Base-by-base conservation (phyloP, 768 basidiomycete genomes). In the Tricholoma matsutake region DNA sequence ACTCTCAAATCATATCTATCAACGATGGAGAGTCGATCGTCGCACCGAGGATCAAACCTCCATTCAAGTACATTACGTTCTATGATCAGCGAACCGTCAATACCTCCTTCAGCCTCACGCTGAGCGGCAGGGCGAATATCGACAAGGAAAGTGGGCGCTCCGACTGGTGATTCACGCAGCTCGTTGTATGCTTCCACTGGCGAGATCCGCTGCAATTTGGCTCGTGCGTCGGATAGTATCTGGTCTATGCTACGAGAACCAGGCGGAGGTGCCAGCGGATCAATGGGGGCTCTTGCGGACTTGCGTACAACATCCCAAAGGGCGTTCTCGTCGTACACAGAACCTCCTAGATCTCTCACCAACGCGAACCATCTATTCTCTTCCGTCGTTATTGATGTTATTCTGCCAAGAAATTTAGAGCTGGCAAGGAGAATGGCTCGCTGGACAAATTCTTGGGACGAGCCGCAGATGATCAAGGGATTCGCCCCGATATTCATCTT, bases 21-120 rank as follows among this genome's bases (percentile, higher is more conserved):
- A 22, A 84, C 91, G 63, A 92, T 85, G 1, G 82, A 73, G 57
- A 92, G 73, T 34, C 86, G 78, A 11, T 81, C 76, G 6, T 81
- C 76, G 64, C 75, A 79, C 58, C 88, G 79, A 4, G 91, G 91
- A 72, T 93, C 91, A 64, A 93, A 86, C 22, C 84, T 81, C 89
- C 89, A 91, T 70, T 93, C 91, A 57, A 93, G 79, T 5, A 86
- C 82, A 67, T 89, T 92, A 22, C 91, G 81, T 67, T 92, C 91
- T 60, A 92, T 82, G 57, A 89, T 74, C 58, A 92, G 73, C n/a
- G 89, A 81, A 0, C 91, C 89, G 7, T 78, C 78, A 58, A 92
- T 87, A 0, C 74, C 79, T 0, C 91, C 91, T 32, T 82, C 75
- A 52, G 69, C 70, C 5, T 78, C 77, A 14, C 91, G 81, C 70